These are phyloP conservation scores for Leccinum variabile DNA, from an alignment of 1,284 basidiomycete genomes.

Conservation along the genomic window DNA sequence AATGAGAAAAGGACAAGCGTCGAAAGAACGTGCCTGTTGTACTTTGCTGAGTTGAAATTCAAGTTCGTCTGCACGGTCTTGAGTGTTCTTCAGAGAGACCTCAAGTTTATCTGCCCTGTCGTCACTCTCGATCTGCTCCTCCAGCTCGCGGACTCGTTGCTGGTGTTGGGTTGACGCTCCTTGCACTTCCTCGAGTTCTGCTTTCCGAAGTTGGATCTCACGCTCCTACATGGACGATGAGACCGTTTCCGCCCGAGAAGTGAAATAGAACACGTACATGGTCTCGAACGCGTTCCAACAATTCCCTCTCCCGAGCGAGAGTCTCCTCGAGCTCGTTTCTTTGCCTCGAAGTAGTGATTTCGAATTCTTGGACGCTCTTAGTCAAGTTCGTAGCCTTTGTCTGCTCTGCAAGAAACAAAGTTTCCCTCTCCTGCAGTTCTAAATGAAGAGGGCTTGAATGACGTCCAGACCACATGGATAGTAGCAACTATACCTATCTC, in stretches of 20 bases:
- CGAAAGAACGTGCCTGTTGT: slow-evolving; percentile 56
- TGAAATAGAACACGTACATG: slow-evolving; percentile 44
- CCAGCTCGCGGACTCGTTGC: slow-evolving; percentile 63
- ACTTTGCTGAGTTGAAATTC: slow-evolving; percentile 77
- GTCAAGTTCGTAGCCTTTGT: slow-evolving; percentile 41
- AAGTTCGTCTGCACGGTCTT: slow-evolving; percentile 76
- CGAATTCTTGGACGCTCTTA: slow-evolving; percentile 44
- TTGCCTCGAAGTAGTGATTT: slow-evolving; percentile 38
- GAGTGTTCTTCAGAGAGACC: slow-evolving; percentile 67
- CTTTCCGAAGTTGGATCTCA: slow-evolving; percentile 61
- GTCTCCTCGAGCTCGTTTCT: slow-evolving; percentile 42
- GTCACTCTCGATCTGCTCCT: slow-evolving; percentile 79
- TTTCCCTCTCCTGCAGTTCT: slow-evolving; percentile 52
- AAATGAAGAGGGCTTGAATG: slow-evolving; percentile 3
- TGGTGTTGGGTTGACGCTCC: slow-evolving; percentile 53
- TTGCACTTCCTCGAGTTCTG: slow-evolving; percentile 52
- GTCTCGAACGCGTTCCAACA: slow-evolving; percentile 59
- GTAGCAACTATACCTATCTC: slow-evolving; percentile 46
- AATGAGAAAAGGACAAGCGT: background rate
- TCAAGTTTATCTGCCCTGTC: slow-evolving; percentile 75
- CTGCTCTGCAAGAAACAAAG: slow-evolving; percentile 46
- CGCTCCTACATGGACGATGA: slow-evolving; percentile 53
- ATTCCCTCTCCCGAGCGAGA: slow-evolving; percentile 49
- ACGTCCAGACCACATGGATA: background rate
- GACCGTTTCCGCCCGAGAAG: background rate